Conservation (phyloP, 2,329 filamentous ascomycete genomes). For the Emericellopsis cladophorae region DNA sequence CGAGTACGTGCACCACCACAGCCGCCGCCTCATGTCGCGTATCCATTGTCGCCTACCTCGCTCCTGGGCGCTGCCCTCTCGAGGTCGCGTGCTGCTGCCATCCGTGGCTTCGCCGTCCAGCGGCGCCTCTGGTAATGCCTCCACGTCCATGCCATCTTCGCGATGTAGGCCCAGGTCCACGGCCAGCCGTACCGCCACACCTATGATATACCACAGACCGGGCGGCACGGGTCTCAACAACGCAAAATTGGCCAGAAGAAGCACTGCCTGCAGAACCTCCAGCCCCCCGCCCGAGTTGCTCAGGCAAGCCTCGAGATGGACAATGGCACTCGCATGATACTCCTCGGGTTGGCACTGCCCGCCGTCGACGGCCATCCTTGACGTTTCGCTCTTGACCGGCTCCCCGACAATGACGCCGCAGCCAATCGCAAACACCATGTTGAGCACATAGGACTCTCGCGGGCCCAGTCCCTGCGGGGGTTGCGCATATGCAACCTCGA, state of each 20-base stretch:
- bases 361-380: slow-evolving; percentile 16
- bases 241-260: slow-evolving; percentile 83
- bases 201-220: slow-evolving; percentile 94
- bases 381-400: slow-evolving; percentile 33
- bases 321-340: slow-evolving; percentile 89
- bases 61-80: slow-evolving; percentile 25
- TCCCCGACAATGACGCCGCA: slow-evolving; percentile 79
- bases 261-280: slow-evolving; percentile 86
- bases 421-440: slow-evolving; percentile 95
- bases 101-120: slow-evolving; percentile 18
- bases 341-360: slow-evolving; percentile 69
- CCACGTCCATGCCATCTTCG: slow-evolving; percentile 64
- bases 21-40: slow-evolving; percentile 69
- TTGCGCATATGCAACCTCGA: slow-evolving; percentile 67
- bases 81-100: slow-evolving; percentile 14
- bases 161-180: slow-evolving; percentile 88
- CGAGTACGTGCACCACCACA: slow-evolving; percentile 97
- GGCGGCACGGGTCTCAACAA: slow-evolving; percentile 83
- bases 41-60: slow-evolving; percentile 68
- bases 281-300: slow-evolving; percentile 77
- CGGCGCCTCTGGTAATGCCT: slow-evolving; percentile 36
- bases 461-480: slow-evolving; percentile 56
- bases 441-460: slow-evolving; percentile 82
- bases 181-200: slow-evolving; percentile 79
- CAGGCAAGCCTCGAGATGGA: slow-evolving; percentile 80